phyloP scores from a whole-genome alignment of 495 filamentous ascomycete species.

The Symbiotaphrina buchneri region DNA sequence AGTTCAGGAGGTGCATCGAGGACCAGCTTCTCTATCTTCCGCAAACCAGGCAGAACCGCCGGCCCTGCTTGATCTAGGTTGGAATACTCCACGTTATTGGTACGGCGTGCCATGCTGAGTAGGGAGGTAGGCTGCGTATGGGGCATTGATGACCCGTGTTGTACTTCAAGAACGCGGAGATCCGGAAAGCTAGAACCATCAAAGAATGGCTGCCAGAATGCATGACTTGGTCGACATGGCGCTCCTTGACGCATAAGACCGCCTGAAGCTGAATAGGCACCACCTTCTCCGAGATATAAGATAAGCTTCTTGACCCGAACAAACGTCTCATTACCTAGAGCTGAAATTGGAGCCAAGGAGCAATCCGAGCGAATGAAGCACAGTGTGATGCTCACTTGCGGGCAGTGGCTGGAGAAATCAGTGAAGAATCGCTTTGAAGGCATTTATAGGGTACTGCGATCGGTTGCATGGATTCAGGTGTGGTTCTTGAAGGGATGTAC shows the following conservation, averaged over 20 bases:
- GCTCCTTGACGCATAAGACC: conserved; percentile 3
- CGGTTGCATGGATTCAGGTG: no score
- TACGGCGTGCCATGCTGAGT: neutral
- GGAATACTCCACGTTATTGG: neutral
- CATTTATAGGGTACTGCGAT: neutral
- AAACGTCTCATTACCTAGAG: conserved; percentile 11
- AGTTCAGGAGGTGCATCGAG: conserved; percentile 9
- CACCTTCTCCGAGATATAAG: conserved; percentile 10
- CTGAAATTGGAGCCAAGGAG: conserved; percentile 10
- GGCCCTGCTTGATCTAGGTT: neutral
- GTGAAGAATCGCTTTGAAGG: neutral
- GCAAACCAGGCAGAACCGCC: conserved; percentile 7
- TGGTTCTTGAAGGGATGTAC: no score
- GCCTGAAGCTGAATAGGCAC: conserved; percentile 5
- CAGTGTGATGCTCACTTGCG: conserved; percentile 13
- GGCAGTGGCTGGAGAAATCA: conserved; percentile 10
- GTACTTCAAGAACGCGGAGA: neutral
- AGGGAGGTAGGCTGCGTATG: neutral
- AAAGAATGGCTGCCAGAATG: conserved; percentile 1
- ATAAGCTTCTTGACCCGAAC: conserved; percentile 12
- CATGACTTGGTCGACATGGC: neutral
- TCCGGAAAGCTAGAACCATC: conserved; percentile 2
- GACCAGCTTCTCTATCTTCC: conserved; percentile 8
- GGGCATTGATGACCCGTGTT: neutral
- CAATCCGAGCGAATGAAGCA: conserved; percentile 14